Evolutionary conservation across 2,329 filamentous ascomycete species (phyloP).

Genomic region (Scolecobasidium constrictum): DNA sequence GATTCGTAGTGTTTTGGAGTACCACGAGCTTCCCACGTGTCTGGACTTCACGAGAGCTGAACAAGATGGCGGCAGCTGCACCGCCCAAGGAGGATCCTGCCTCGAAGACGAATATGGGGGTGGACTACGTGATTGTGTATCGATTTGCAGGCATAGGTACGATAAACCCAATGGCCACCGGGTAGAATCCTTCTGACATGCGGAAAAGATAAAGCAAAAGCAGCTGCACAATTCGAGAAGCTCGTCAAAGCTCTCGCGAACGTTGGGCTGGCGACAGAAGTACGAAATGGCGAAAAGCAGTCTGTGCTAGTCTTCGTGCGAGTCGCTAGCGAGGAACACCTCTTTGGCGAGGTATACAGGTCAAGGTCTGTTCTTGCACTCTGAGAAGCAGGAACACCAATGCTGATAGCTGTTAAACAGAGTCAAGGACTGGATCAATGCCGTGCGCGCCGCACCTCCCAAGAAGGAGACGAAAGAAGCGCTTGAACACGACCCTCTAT

Average conservation of each 20-base stretch:
- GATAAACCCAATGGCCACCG: slow-evolving; percentile 13
- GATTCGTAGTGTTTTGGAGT: no score
- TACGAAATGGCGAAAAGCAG: slow-evolving; percentile 64
- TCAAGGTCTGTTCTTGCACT: slow-evolving; percentile 46
- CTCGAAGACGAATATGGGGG: slow-evolving; percentile 36
- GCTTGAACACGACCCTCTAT: slow-evolving; percentile 64
- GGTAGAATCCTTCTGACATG: slow-evolving; percentile 11
- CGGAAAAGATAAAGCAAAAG: slow-evolving; percentile 51
- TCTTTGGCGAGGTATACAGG: slow-evolving; percentile 73
- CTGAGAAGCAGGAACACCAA: neutral
- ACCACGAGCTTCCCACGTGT: no score
- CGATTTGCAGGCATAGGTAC: slow-evolving; percentile 57
- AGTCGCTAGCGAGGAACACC: slow-evolving; percentile 61
- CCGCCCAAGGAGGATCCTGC: neutral
- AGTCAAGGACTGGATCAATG: slow-evolving; percentile 88
- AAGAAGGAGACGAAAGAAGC: slow-evolving; percentile 58
- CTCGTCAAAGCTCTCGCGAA: slow-evolving; percentile 64
- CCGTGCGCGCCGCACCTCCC: slow-evolving; percentile 68
- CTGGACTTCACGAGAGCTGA: no score
- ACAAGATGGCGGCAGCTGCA: no score
- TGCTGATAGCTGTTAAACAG: slow-evolving; percentile 30
- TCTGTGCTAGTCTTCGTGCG: slow-evolving; percentile 77
- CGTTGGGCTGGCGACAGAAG: slow-evolving; percentile 79
- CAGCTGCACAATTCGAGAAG: slow-evolving; percentile 64
- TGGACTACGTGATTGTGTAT: slow-evolving; percentile 84